Evolutionary conservation across 1,284 basidiomycete genomes (phyloP), one percentile per base, ranked within the genome.

Genomic region (Coniferiporia weirii): DNA sequence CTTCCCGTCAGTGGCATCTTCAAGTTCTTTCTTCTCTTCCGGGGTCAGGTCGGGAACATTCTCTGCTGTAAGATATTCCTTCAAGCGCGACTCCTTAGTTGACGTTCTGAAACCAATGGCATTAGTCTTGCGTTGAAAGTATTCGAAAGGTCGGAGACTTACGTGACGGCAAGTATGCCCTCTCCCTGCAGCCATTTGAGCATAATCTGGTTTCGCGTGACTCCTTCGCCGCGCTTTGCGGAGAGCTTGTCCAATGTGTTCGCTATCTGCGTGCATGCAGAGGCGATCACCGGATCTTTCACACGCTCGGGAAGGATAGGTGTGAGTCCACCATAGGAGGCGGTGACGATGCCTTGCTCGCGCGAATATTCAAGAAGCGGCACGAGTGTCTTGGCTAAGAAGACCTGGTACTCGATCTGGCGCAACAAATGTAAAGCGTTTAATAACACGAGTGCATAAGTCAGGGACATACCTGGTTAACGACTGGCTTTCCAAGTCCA

Each of bases 371-470:
- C 78, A 46, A 85, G 70, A 34, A 87, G 78, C 6, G 82, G 76
- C 63, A 77, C 71, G 35, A 81, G 70, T 5, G 78, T 76, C 65
- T 82, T 79, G 75, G 79, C 85, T 45, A 91, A 73, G 70, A 93
- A 90, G 4, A 92, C 90, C 69, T 95, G 90, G 60, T 85, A 82
- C 69, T 94, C 91, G 58, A 94, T 84, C 89, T 87, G 59, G 1
- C 22, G 12, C 47, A 58, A 57, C 10, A 13, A n/a, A 40, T 9
- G 27, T 7, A n/a, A 32, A 4, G 7, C 17, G 13, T 57, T 34
- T 27, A 54, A 13, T 6, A 6, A 34, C 6, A 3, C 13, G 32
- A 48, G 54, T n/a, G 15, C 13, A 52, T 3, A 56, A 22, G 19
- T n/a, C 9, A 47, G 36, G 15, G 4, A 51, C 38, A 55, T 60